Evolutionary conservation across 176 grass and related monocot genomes (phyloP).

Genomic region (Miscanthus lutarioriparius): DNA sequence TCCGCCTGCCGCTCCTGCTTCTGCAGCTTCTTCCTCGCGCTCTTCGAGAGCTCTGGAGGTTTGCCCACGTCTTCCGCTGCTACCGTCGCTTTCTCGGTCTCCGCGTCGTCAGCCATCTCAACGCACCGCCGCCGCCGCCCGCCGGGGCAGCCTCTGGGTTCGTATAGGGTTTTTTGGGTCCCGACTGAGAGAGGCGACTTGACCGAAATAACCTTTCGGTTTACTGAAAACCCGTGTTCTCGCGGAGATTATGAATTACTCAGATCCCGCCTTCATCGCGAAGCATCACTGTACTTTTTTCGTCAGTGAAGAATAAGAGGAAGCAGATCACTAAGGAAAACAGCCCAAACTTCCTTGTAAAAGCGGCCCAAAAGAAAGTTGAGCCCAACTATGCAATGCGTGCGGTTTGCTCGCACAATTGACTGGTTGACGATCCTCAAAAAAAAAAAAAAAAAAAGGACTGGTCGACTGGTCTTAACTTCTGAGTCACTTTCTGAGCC

Average conservation of each 20-base stretch:
- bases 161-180: conserved; percentile 3
- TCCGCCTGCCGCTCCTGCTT: conserved; percentile 66
- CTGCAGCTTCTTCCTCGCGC: conserved; percentile 58
- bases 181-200: neutral
- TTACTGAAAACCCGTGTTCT: neutral
- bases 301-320: no score
- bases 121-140: conserved; percentile 37
- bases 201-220: conserved; percentile 5
- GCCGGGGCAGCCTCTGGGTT: conserved; percentile 17
- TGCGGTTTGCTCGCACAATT: neutral
- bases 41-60: conserved; percentile 48
- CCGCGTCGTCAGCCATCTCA: conserved; percentile 43
- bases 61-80: neutral
- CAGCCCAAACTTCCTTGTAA: no score
- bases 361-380: neutral
- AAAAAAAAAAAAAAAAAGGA: no score
- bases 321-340: neutral
- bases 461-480: neutral
- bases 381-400: neutral
- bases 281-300: neutral
- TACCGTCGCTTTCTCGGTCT: neutral
- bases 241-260: fast-evolving
- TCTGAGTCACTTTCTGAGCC: neutral
- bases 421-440: no score
- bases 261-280: neutral